Base-by-base conservation (phyloP, 2,329 filamentous ascomycete species). In the Fusarium sp. region DNA sequence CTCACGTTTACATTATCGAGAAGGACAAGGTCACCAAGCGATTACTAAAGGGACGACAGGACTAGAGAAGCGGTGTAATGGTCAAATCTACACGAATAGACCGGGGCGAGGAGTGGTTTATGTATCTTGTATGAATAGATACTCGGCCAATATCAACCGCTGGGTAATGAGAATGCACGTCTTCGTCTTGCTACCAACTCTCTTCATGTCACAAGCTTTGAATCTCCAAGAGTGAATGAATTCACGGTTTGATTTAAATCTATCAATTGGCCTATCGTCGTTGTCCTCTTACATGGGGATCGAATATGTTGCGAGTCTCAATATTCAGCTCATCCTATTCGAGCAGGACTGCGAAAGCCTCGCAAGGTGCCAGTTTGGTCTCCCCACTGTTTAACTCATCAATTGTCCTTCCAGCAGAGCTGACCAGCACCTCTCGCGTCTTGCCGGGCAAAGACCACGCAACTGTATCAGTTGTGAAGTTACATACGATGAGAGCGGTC, bases 11-110 rank as follows among this genome's bases (percentile, higher is more conserved):
- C 87, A 97, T 99, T 81, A 97, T 99, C 84, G 96, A 98, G 89
- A 99, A 99, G 90, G 95, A 98, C 87, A 98, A 98, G 93, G 94
- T 99, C 74, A 98, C 96, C 81, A 98, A 98, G 92, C 90, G 96
- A 83, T 91, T 99, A 91, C 88, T 99, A 84, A 98, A 98, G 91
- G 95, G 95, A 82, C 91, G 95, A 87, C 96, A 98, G 87, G 96
- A 98, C 84, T 95, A 94, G 74, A 77, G 62, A 32, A 60, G 57
- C 34, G 59, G 60, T 24, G 67, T 67, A 63, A 68, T 64, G 47
- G 54, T 59, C 39, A 75, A 68, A 70, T 62, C 62, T 68, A 55
- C 67, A 56, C 70, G 67, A 45, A 54, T 64, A 70, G 66, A 66
- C 54, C 55, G 48, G 62, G 62, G 54, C 56, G 62, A 57, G 58